Evolutionary conservation across 495 filamentous ascomycete species (phyloP).

Genomic region (Tuber aestivum): DNA sequence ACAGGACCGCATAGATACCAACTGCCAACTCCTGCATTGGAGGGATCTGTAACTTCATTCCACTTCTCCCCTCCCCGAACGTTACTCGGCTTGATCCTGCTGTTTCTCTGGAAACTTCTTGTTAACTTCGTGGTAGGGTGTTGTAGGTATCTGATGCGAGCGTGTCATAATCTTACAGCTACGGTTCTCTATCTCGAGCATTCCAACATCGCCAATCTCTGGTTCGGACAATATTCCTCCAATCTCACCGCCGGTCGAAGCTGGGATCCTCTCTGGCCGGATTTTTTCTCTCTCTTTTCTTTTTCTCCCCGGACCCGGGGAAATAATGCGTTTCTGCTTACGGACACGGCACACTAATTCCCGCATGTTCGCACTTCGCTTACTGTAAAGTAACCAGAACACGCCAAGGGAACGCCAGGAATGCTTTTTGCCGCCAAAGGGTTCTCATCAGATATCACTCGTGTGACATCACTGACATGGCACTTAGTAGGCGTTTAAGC

Average conservation of each 20-base stretch:
- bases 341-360: not conserved
- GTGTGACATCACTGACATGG: not conserved
- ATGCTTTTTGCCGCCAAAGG: not conserved
- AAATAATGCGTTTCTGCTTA: not conserved
- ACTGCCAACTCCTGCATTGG: not conserved
- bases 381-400: not conserved
- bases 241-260: not conserved
- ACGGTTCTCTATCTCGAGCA: not conserved
- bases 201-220: not conserved
- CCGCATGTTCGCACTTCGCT: not conserved
- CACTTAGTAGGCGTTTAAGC: not conserved
- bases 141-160: not conserved
- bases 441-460: constrained; percentile 1
- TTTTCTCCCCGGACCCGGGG: not conserved
- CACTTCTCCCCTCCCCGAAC: not conserved
- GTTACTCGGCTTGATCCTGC: not conserved
- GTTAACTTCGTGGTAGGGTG: not conserved
- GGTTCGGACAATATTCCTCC: not conserved
- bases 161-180: not conserved
- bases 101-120: not conserved
- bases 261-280: not conserved
- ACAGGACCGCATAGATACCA: not conserved
- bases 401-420: not conserved
- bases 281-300: not conserved
- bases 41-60: not conserved